Conservation (phyloP, 2,329 filamentous ascomycete genomes). For the Ophiostoma triangulosporum region DNA sequence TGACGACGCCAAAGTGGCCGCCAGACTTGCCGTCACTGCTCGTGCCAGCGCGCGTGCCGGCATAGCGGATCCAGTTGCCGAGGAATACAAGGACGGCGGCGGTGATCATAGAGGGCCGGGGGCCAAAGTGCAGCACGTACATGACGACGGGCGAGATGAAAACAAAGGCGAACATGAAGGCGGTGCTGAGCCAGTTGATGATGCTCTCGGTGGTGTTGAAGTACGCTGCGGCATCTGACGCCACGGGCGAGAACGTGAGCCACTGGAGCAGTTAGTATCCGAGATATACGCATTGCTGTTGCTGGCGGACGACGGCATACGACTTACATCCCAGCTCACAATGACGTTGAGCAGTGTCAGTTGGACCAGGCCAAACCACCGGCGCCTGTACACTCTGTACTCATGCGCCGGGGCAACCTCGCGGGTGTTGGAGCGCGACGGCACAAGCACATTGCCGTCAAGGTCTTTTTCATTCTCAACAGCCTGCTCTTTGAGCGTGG, state of each 20-base stretch:
- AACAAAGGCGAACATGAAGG: conserved; percentile 75
- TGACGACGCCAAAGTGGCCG: conserved; percentile 60
- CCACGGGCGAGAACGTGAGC: conserved; percentile 83
- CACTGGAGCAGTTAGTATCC: conserved; percentile 39
- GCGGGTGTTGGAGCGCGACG: not conserved
- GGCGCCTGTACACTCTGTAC: conserved; percentile 53
- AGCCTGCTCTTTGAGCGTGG: not conserved
- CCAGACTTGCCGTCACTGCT: conserved; percentile 16
- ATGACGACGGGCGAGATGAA: conserved; percentile 59
- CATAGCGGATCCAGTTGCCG: conserved; percentile 89
- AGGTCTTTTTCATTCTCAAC: not conserved
- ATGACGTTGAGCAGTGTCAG: conserved; percentile 82
- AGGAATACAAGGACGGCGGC: conserved; percentile 60
- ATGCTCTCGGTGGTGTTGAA: conserved; percentile 60
- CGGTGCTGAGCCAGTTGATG: conserved; percentile 89
- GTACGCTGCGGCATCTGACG: conserved; percentile 57
- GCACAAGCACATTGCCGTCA: not conserved
- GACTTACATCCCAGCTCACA: conserved; percentile 82
- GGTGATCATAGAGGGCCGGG: conserved; percentile 61
- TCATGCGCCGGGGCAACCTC: not conserved
- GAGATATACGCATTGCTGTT: not conserved
- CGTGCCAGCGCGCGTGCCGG: conserved; percentile 39
- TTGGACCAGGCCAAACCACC: conserved; percentile 79
- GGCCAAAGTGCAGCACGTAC: conserved; percentile 65
- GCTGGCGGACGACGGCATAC: not conserved